phyloP scores from a whole-genome alignment of 202 grass and related monocot species.

The Digitaria exilis region DNA sequence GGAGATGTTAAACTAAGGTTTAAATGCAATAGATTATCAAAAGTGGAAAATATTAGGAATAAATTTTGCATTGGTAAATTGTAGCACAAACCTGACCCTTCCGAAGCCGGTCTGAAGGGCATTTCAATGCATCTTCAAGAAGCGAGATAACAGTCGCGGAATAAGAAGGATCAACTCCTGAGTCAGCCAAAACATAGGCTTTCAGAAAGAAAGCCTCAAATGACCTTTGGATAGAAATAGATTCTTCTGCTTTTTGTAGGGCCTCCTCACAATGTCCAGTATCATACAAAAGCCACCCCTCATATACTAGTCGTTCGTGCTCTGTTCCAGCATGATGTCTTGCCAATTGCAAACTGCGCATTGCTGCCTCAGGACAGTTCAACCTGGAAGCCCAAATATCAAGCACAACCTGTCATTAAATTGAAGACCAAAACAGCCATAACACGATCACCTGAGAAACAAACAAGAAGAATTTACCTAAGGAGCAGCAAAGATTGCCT shows the following conservation, averaged over 20 bases:
- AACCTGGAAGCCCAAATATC: slow-evolving; percentile 60
- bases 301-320: slow-evolving; percentile 84
- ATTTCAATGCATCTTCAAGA: slow-evolving; percentile 93
- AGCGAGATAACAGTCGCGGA: slow-evolving; percentile 74
- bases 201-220: slow-evolving; percentile 99
- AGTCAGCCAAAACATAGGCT: slow-evolving; percentile 96
- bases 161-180: slow-evolving; percentile 75
- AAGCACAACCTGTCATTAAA: slow-evolving; percentile 23
- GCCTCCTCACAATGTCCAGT: slow-evolving; percentile 88
- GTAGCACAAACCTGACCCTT: slow-evolving; percentile 81
- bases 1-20: slow-evolving; percentile 9
- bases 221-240: slow-evolving; percentile 84
- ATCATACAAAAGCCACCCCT: slow-evolving; percentile 95
- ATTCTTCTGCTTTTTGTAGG: slow-evolving; percentile 86
- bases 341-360: slow-evolving; percentile 90
- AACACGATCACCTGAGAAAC: slow-evolving; percentile 24
- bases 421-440: slow-evolving; percentile 11
- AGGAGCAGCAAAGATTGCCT: slow-evolving; percentile 96
- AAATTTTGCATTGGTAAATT: neutral
- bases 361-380: slow-evolving; percentile 86
- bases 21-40: neutral
- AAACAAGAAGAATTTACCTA: slow-evolving; percentile 59
- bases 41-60: slow-evolving; percentile 18
- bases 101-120: slow-evolving; percentile 86
- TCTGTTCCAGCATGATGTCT: slow-evolving; percentile 65